These are phyloP conservation scores for Lipomyces lipofer DNA, from an alignment of 805 yeast species.

Conservation along the genomic window DNA sequence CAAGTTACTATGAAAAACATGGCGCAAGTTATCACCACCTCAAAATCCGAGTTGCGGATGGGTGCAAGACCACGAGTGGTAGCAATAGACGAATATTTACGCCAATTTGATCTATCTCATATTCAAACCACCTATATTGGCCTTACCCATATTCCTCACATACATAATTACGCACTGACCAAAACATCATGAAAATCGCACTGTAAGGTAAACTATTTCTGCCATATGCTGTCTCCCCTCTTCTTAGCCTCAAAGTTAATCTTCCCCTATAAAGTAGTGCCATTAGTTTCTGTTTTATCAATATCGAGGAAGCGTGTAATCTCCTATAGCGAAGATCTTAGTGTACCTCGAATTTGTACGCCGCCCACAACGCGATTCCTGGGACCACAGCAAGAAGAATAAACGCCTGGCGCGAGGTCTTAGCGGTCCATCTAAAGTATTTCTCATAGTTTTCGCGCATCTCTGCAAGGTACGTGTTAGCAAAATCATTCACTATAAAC, in stretches of 20 bases:
- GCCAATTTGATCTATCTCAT: too few species aligned
- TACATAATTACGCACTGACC: too few species aligned
- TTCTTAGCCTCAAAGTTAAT: conserved; percentile 30
- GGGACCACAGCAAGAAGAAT: conserved; percentile 22
- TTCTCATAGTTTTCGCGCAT: conserved; percentile 29
- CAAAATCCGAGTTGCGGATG: too few species aligned
- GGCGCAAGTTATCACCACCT: too few species aligned
- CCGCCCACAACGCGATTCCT: conserved; percentile 11
- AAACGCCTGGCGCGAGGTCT: conserved; percentile 18
- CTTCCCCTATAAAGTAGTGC: conserved; percentile 21
- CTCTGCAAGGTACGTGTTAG: conserved; percentile 9
- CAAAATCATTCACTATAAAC: not conserved
- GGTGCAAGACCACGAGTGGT: too few species aligned
- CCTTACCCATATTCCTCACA: too few species aligned
- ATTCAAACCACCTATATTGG: too few species aligned
- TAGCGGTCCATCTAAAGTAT: conserved; percentile 26
- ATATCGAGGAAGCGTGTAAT: not conserved
- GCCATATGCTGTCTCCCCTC: conserved; percentile 27
- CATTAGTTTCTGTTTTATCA: too few species aligned
- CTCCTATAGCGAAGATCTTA: not conserved
- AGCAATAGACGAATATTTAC: too few species aligned
- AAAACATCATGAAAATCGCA: too few species aligned
- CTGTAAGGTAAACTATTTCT: too few species aligned
- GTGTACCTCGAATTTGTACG: conserved; percentile 26
- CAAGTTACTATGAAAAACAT: too few species aligned